Base-by-base conservation (phyloP, 2,329 filamentous ascomycete species). In the Fusarium sp. region DNA sequence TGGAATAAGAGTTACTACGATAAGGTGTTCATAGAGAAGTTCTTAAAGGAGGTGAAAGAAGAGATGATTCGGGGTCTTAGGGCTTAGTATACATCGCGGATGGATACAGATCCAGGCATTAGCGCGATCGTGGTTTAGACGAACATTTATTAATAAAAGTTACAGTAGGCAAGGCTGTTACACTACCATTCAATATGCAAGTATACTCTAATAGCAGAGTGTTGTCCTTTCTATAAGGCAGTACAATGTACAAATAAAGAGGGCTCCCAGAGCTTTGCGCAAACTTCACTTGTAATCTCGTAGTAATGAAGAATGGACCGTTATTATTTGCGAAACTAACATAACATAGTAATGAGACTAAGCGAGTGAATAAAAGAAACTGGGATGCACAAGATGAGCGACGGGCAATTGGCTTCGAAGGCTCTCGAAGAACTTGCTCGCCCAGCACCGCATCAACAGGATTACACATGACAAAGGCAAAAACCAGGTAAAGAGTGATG, bases 1-100 rank as follows among this genome's bases (percentile, higher is more conserved):
- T 80, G 77, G 63, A 79, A 81, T 30, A 72, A 77, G 56, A 70
- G 76, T 11, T 80, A 74, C 58, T 74, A 80, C 37, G 70, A 70
- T 3, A 57, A 32, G 9, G 61, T 44, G 3, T 75, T 74, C 57
- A 76, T 79, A 68, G 44, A 30, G 8, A 62, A 66, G 44, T 71
- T 79, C 53, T 57, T 77, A 16, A 25, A 30, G 12, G 67, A 61
- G 25, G 61, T 76, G 25, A 70, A 69, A 29, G 37, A 22, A 4
- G 60, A 52, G 30, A 49, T 59, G 22, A 24, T 59, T 18, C 32
- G 14, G 7, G 54, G 42, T 3, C 42, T 57, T 12, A 4, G 14
- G 54, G 30, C 2, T 41, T 46, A 46, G 29, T 22, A 18, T 55
- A 46, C n/a, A 5, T 18, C 18, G 12, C 6, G 3, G 11, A 27